These are phyloP conservation scores for Phlebopus sp. DNA, from an alignment of 1,284 basidiomycete species.

Conservation along the genomic window DNA sequence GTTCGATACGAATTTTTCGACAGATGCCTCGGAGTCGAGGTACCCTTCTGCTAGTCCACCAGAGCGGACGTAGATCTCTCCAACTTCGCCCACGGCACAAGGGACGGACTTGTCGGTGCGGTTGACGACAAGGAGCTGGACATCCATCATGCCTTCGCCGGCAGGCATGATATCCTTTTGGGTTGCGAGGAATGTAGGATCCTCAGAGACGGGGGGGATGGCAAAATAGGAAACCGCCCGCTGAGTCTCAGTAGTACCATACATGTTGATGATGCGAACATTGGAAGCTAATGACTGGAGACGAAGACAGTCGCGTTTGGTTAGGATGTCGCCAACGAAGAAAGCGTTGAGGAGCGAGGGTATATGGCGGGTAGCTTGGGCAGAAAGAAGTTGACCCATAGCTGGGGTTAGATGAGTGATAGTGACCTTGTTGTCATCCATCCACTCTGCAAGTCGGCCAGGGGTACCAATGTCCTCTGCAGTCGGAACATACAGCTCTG, in stretches of 20 bases:
- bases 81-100: conserved; percentile 95
- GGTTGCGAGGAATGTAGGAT: conserved; percentile 87
- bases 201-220: conserved; percentile 83
- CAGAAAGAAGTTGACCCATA: conserved; percentile 98
- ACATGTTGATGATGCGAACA: conserved; percentile 98
- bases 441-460: conserved; percentile 97
- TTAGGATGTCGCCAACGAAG: conserved; percentile 99
- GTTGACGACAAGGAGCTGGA: conserved; percentile 97
- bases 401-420: conserved; percentile 97
- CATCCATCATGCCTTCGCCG: conserved; percentile 96
- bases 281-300: conserved; percentile 93
- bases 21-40: conserved; percentile 79
- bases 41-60: conserved; percentile 97
- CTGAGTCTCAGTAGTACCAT: conserved; percentile 99
- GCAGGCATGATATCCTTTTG: conserved; percentile 99
- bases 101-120: conserved; percentile 85
- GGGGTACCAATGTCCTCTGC: conserved; percentile 98
- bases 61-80: conserved; percentile 97
- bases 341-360: conserved; percentile 89
- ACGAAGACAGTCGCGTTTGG: conserved; percentile 96
- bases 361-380: conserved; percentile 90
- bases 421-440: conserved; percentile 88
- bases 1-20: conserved; percentile 90
- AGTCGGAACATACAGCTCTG: conserved; percentile 93
- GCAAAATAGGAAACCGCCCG: conserved; percentile 97